Evolutionary conservation across 1,139 yeast species (phyloP), one percentile per base, ranked within the genome.

Genomic region (Zhuliangozyma blackwelliae): DNA sequence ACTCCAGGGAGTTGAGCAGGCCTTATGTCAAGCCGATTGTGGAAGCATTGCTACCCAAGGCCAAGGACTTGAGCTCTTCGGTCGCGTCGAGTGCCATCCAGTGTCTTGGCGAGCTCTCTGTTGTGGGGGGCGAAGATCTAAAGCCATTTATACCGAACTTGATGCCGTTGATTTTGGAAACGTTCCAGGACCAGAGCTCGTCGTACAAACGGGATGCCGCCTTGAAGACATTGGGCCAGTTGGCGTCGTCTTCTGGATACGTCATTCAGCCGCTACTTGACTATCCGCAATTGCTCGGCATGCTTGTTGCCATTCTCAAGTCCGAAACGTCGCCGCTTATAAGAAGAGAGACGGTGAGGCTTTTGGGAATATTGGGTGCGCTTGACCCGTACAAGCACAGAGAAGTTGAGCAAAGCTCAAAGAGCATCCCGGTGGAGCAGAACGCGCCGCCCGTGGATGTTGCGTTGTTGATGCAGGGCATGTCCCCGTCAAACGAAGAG

Each of bases 381-480:
- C 68, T 94, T 36, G 98, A 94, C 60, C 99, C 99, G 1, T 92
- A 90, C 56, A 89, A 87, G 52, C 94, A 89, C 50, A 79, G 96
- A 38, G 96, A 88, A 52, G 89, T 90, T 8, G 97, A 90, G 53
- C 82, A 87, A 42, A 75, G 73, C 11, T 78, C 82, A 3, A 79
- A 81, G 39, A 73, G 55, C 35, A 64, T 66, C 20, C 77, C 86
- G 0, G 83, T 80, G 1, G 95, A 85, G 46, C 92, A 86, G 47
- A 86, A 83, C 53, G 86, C 90, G 1, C 92, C 96, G 2, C 86
- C 97, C 0, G 79, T 89, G 8, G 98, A 94, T 54, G 87, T 92
- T 45, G 88, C 92, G 3, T 66, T 92, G 30, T 67, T 94, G 37
- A 88, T 92, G 89, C 86, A 84, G 53, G 97, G 97, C 1, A 85